Evolutionary conservation across 257 asterid species (phyloP), one percentile per base, ranked within the genome.

Genomic region (Salvia splendens): DNA sequence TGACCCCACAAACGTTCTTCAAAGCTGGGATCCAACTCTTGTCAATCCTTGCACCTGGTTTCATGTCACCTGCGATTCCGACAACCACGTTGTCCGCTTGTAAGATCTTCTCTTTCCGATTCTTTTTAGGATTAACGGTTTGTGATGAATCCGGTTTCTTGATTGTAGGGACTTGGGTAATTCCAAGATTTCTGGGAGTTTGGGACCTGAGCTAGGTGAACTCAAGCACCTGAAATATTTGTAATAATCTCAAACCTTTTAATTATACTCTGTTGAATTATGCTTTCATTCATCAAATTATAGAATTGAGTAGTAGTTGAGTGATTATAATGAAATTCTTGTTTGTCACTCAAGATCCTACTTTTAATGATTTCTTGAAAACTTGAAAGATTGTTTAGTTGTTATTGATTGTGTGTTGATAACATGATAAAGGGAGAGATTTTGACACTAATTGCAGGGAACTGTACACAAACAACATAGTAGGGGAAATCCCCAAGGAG

Each of bases 31-130:
- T 72, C 98, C 98, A 11, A 92, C 98, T 36, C 95, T 92, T 56
- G 98, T 92, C 8, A 87, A 89, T 81, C 95, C 97, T 67, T 92
- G 98, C 57, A 92, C 98, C 56, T 92, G 96, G 98, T 92, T 92
- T 66, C 98, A 87, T 74, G 88, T 92, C 17, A 92, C 98, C 12
- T 92, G 98, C 41, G 85, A 92, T 64, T 75, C 96, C 4, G 73
- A 81, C 77, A 80, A 77, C 79, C 88, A 81, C 67, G 97, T 92
- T 77, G 82, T 89, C 73, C 95, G 98, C 73, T 74, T 92, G 97
- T 92, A 87, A 84, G 90, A 74, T 66, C 40, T 10, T 68, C 42
- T n/a, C n/a, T 33, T 30, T 42, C 43, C 11, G 35, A 8, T 47
- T 57, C 32, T 57, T 35, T 53, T 16, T 0, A 16, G 42, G 54